Base-by-base conservation (phyloP, 257 asterid species). In the Parsonsia alboflavescens region DNA sequence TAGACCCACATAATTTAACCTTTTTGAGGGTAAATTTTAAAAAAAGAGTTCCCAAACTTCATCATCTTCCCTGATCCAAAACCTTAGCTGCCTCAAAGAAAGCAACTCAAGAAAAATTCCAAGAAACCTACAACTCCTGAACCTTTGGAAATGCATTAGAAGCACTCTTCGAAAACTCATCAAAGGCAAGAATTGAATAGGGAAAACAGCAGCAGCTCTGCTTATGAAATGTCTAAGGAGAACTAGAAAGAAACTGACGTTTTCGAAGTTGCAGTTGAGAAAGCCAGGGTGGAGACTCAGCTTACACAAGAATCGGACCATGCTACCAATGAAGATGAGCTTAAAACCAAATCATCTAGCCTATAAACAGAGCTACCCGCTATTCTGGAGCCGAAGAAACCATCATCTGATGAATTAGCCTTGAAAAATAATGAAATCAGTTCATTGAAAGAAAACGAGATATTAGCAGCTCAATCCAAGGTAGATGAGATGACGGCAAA, bases 241-340 rank as follows among this genome's bases (percentile, higher is more conserved):
- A 73, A 80, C 73, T 81, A 82, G 76, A 77, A 76, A 72, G 96
- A 84, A 82, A 90, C 94, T 1, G 97, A 90, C 62, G 96, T 92
- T 75, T 92, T 86, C 28, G 97, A 90, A 80, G 92, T 90, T 71
- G 91, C 88, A 1, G 12, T 85, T n/a, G 87, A 80, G 84, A 83
- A 86, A 78, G 70, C 53, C 59, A 52, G 81, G 0, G 66, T 81
- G 73, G 89, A 83, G 54, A 68, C 41, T 28, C 71, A 44, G 70
- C 65, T 87, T 58, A 79, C 71, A 59, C 76, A 73, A 33, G 83
- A 77, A 50, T 41, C 33, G 4, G 57, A 54, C 44, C 61, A 75
- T 45, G 83, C 82, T 6, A 71, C 63, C 46, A 86, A 72, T 69
- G 87, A 84, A 63, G 82, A 83, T 26, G 87, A 84, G 73, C 73